phyloP scores from a whole-genome alignment of 2,329 filamentous ascomycete genomes.

The Colletotrichum kahawae region DNA sequence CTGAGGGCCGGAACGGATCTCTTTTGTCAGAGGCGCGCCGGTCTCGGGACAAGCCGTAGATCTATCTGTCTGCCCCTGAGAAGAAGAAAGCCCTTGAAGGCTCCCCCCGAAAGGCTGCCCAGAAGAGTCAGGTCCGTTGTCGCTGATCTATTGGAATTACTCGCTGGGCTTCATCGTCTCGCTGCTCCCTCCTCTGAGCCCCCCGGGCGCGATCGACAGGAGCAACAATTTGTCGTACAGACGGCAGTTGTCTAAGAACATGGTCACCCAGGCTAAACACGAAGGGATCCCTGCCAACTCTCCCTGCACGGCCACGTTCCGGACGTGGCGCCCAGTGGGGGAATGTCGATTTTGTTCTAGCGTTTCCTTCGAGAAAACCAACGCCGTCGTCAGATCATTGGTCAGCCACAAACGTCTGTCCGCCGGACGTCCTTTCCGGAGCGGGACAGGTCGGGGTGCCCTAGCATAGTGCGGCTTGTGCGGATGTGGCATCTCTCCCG shows the following conservation, averaged over 20 bases:
- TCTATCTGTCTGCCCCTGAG: neutral
- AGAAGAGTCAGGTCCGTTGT: neutral
- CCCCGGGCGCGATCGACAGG: neutral
- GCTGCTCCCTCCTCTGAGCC: neutral
- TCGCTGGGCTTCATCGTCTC: neutral
- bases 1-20: neutral
- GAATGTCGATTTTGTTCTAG: neutral
- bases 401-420: neutral
- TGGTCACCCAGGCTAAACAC: neutral
- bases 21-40: neutral
- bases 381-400: neutral
- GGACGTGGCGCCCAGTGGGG: neutral
- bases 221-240: neutral
- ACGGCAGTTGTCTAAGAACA: neutral
- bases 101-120: neutral
- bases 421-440: neutral
- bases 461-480: neutral
- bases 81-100: neutral
- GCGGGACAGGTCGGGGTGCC: neutral
- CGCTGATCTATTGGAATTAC: neutral
- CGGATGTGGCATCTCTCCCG: slow-evolving; percentile 7
- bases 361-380: neutral
- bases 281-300: neutral
- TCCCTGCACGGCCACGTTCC: neutral
- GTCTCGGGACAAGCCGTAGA: neutral